Percentiles rank a stretch among this genome's conserved stretches.
Evolutionary conservation across 352 stramenopile genomes (phyloP).

Genomic region (Pythium rishiriense): DNA sequence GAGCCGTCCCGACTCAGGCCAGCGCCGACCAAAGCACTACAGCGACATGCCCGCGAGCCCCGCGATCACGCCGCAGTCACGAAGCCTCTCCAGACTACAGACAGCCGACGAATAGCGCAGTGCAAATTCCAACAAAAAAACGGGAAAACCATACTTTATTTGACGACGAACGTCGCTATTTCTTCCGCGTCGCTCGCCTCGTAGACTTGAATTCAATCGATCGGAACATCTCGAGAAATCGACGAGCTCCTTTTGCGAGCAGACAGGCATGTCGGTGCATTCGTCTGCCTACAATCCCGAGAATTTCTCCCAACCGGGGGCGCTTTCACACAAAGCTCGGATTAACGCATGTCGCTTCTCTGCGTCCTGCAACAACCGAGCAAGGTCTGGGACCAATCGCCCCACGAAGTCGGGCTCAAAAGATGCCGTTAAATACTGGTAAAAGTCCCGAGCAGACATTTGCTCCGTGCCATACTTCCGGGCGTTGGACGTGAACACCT

Average conservation of each 20-base stretch:
- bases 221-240: neutral
- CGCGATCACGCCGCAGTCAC: conserved; percentile 33
- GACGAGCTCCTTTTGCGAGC: no score
- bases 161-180: neutral
- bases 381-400: conserved; percentile 80
- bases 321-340: conserved; percentile 80
- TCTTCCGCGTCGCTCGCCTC: neutral
- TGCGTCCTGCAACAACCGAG: conserved; percentile 79
- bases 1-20: conserved; percentile 29
- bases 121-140: neutral
- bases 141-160: conserved; percentile 10
- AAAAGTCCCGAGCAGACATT: conserved; percentile 86
- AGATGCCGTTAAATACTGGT: conserved; percentile 87
- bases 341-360: conserved; percentile 86
- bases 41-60: conserved; percentile 55
- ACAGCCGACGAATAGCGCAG: conserved; percentile 16
- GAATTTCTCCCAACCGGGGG: conserved; percentile 81
- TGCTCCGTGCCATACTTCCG: conserved; percentile 86
- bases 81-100: conserved; percentile 40
- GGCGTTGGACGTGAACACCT: conserved; percentile 80
- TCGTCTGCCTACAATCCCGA: conserved; percentile 54
- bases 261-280: neutral
- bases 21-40: conserved; percentile 75
- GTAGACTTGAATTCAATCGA: neutral
- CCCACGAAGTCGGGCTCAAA: conserved; percentile 89